Base-by-base conservation (phyloP, 2,329 filamentous ascomycete genomes). In the Fusarium napiforme region DNA sequence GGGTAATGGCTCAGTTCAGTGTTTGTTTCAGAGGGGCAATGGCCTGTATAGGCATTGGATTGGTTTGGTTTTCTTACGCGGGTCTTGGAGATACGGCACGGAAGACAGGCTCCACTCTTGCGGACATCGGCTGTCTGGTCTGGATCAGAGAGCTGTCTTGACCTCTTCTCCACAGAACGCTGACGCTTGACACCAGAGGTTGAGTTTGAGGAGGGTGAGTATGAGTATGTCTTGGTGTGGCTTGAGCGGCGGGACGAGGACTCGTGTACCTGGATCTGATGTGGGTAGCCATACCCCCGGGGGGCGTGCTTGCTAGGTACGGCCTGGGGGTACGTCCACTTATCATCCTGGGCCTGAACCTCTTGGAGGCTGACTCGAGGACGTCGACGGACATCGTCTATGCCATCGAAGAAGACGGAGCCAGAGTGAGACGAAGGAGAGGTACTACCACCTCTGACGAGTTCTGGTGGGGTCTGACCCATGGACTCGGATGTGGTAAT, bases 91-190 rank as follows among this genome's bases (percentile, higher is more conserved):
- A 85, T 81, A 72, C 83, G 85, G 78, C 86, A 88, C 64, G 83
- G 83, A 60, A 84, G 81, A 73, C 86, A 88, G 39, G 86, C 85
- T 65, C 84, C 84, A 74, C 81, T 81, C 76, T 85, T 84, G 72
- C 86, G 85, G 60, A 88, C 85, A 61, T 83, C 82, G 59, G 85
- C 85, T 47, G 86, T 87, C 78, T 86, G 83, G 67, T 84, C 81
- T 46, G 81, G 83, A 71, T 84, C 80, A 62, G 77, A 77, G 32
- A 84, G 78, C 61, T 83, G 81, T 55, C 82, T 78, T 60, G 77
- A 79, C 67, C 81, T 82, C 76, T 79, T 83, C 42, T 83, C 81
- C 47, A 78, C 78, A 67, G 81, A 80, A 53, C 81, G 78, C 71
- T 82, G 81, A 66, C 82, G 80, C 73, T 83, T 83, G 66, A 81